Base-by-base conservation (phyloP, 805 yeast genomes). In the Pichia heedii region DNA sequence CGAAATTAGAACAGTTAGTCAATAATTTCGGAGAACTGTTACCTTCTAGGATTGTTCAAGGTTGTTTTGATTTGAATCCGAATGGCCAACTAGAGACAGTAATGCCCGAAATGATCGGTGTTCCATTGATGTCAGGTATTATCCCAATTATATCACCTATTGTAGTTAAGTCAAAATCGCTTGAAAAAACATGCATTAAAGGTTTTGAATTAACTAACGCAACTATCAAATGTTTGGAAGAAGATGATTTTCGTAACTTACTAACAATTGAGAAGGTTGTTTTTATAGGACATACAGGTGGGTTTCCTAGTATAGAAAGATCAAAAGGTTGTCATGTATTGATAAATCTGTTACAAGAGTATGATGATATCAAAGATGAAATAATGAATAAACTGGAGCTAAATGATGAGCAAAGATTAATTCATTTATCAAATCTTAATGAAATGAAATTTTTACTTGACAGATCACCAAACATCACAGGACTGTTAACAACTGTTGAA, bases 301-400 rank as follows among this genome's bases (percentile, higher is more conserved):
- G 99, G 0, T 81, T 87, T 7, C 97, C 97, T 0, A 83, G 94
- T 0, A 67, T 79, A 21, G 96, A 87, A 56, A 70, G 97, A 46
- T 74, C 78, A 45, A 77, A 79, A 44, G 78, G 88, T 4, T 75
- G 95, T 16, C 98, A 93, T 61, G 94, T 93, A 1, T 82, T 83
- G 47, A 79, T 90, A 45, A 90, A 93, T 55, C 62, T 90, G 33
- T 73, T 77, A 11, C 97, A 90, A 62, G 98, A 90, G 56, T 82
- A 71, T 52, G 43, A 46, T 19, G 49, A 46, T 16, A 34, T 46
- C 6, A 46, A 42, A 26, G 29, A 35, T 22, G 46, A 46, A 21
- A 18, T 44, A 11, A 11, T n/a, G 1, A 12, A 38, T 3, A 74
- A 77, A 52, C 83, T 85, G 0, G 76, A 69, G 51, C 57, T 79